These are phyloP conservation scores for Amanita pallidorosea DNA, from an alignment of 768 basidiomycete genomes.

Conservation along the genomic window DNA sequence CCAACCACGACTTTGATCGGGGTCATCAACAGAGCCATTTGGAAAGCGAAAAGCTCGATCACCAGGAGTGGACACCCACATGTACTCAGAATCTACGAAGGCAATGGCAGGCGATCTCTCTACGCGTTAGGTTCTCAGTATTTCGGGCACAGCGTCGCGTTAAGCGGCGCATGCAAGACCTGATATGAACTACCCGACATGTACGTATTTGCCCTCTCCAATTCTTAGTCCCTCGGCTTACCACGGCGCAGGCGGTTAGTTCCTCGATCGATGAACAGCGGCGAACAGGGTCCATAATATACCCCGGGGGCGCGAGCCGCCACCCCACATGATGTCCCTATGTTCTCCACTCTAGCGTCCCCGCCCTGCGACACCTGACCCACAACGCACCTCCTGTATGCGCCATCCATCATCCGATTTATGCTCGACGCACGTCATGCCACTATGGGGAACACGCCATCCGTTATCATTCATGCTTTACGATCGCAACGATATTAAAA, in stretches of 20 bases:
- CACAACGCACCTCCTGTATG: not conserved
- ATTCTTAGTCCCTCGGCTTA: not conserved
- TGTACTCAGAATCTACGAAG: slow-evolving; percentile 42
- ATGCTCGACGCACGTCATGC: slow-evolving; percentile 2
- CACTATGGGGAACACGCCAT: not conserved
- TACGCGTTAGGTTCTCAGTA: slow-evolving; percentile 45
- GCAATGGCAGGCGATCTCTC: slow-evolving; percentile 51
- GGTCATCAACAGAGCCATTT: not conserved
- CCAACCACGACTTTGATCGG: not conserved
- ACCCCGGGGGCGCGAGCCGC: not conserved
- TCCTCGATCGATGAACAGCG: not conserved
- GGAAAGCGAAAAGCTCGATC: slow-evolving; percentile 14
- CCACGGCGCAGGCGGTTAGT: not conserved
- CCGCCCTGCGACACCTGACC: not conserved
- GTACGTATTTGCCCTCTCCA: not conserved
- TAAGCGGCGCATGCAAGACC: slow-evolving; percentile 18
- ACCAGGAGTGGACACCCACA: slow-evolving; percentile 36
- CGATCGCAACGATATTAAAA: not conserved
- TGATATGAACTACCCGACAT: slow-evolving; percentile 8
- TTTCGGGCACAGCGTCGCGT: slow-evolving; percentile 35
- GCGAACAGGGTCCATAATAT: not conserved
- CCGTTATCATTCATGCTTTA: not conserved
- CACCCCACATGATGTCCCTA: not conserved
- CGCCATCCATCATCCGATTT: not conserved
- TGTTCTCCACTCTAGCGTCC: not conserved